Conservation (phyloP, 2,329 filamentous ascomycete genomes). For the Fusarium transvaalense region DNA sequence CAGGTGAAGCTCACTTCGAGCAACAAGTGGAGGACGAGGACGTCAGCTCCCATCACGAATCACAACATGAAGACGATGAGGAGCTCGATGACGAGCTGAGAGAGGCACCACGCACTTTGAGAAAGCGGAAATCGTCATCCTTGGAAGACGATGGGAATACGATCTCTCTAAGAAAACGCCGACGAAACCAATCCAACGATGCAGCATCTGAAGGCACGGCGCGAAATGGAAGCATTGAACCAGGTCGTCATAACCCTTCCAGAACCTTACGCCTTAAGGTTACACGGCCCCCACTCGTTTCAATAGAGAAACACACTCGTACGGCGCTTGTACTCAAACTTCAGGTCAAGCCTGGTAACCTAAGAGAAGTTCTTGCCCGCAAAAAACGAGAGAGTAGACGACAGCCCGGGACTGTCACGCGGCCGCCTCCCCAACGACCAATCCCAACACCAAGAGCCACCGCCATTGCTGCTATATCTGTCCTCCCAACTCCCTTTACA, state of each 20-base stretch:
- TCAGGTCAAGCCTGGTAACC: slow-evolving; percentile 54
- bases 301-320: slow-evolving; percentile 56
- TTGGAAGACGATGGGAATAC: slow-evolving; percentile 70
- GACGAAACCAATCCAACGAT: slow-evolving; percentile 62
- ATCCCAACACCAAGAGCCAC: slow-evolving; percentile 42
- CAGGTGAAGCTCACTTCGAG: slow-evolving; percentile 20
- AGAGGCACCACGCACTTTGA: slow-evolving; percentile 78
- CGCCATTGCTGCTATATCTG: slow-evolving; percentile 37
- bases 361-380: slow-evolving; percentile 55
- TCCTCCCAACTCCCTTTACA: slow-evolving; percentile 68
- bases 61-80: slow-evolving; percentile 25
- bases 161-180: slow-evolving; percentile 66
- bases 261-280: slow-evolving; percentile 70
- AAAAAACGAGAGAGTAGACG: slow-evolving; percentile 52
- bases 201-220: slow-evolving; percentile 54
- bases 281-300: slow-evolving; percentile 56
- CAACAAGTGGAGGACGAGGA: slow-evolving; percentile 25
- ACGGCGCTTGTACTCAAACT: slow-evolving; percentile 54
- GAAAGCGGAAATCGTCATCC: slow-evolving; percentile 87
- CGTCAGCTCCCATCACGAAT: slow-evolving; percentile 29
- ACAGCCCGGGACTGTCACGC: slow-evolving; percentile 37
- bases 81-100: slow-evolving; percentile 23
- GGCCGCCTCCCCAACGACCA: slow-evolving; percentile 45
- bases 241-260: slow-evolving; percentile 55
- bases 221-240: slow-evolving; percentile 50